These are phyloP conservation scores for Termitomyces sp. DNA, from an alignment of 768 basidiomycete species.

Conservation along the genomic window DNA sequence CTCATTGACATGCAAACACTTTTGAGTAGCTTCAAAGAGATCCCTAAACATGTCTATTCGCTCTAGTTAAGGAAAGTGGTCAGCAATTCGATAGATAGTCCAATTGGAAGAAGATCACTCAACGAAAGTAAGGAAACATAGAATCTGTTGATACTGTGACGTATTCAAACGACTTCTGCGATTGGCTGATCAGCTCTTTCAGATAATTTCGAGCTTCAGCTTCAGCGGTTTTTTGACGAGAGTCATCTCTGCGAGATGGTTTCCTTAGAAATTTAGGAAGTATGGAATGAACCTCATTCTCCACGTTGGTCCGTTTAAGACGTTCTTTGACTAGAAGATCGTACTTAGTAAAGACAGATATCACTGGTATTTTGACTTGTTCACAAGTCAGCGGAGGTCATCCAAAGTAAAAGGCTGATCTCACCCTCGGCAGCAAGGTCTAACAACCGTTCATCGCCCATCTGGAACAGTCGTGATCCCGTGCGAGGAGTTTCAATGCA, in stretches of 20 bases:
- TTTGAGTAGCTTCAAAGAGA: neutral
- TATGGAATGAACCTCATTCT: neutral
- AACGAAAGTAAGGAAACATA: neutral
- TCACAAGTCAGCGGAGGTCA: neutral
- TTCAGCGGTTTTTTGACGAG: neutral
- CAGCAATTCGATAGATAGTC: neutral
- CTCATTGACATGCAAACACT: neutral
- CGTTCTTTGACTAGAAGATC: constrained; percentile 16
- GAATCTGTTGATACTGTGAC: neutral
- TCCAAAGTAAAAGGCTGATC: neutral
- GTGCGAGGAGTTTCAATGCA: constrained; percentile 2
- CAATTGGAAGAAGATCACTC: neutral
- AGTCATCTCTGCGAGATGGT: neutral
- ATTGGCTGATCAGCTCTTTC: neutral
- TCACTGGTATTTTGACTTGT: constrained; percentile 21
- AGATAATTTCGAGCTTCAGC: neutral
- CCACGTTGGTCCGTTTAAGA: neutral
- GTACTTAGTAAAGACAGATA: constrained; percentile 27
- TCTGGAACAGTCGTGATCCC: neutral
- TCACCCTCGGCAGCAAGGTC: constrained; percentile 7
- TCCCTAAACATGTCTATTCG: neutral
- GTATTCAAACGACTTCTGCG: neutral
- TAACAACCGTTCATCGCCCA: neutral
- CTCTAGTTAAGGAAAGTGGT: neutral
- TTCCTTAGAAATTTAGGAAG: neutral